Evolutionary conservation across 2,329 filamentous ascomycete genomes (phyloP).

Genomic region (Alternaria sp.): DNA sequence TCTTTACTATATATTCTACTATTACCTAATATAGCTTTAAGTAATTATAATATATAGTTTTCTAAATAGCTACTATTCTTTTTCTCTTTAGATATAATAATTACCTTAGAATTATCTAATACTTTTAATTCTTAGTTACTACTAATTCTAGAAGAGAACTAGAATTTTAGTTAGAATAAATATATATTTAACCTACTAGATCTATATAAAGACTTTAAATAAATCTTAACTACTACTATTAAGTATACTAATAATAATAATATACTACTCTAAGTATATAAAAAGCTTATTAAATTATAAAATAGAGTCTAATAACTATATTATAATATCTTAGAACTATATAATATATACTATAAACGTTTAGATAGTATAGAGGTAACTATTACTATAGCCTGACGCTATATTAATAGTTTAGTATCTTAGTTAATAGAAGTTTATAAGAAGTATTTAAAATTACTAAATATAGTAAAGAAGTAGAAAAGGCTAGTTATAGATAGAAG

Average conservation of each 20-base stretch:
- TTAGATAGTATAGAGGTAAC: slow-evolving; percentile 15
- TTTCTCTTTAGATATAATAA: background rate
- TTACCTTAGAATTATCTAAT: background rate
- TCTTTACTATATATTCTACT: background rate
- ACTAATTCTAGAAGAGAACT: background rate
- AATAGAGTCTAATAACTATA: slow-evolving; percentile 1
- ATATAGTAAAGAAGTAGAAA: slow-evolving; percentile 1
- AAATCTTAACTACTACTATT: background rate
- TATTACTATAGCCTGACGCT: slow-evolving; percentile 1
- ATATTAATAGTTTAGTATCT: slow-evolving; percentile 15
- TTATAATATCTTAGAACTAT: slow-evolving; percentile 4
- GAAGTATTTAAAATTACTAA: slow-evolving; percentile 16
- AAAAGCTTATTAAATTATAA: slow-evolving; percentile 1
- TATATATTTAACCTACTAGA: background rate
- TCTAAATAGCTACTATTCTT: background rate
- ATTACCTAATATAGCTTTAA: slow-evolving; percentile 3
- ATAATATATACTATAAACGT: slow-evolving; percentile 6
- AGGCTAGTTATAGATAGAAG: background rate
- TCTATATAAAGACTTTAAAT: slow-evolving; percentile 2
- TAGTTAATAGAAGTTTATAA: slow-evolving; percentile 20
- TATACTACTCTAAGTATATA: background rate
- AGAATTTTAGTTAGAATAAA: slow-evolving; percentile 3
- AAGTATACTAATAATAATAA: background rate
- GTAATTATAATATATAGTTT: background rate
- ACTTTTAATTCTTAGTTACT: background rate